Evolutionary conservation across 106 monocot species (phyloP), one percentile per base, ranked within the genome.

Genomic region (Iris macrosiphon): DNA sequence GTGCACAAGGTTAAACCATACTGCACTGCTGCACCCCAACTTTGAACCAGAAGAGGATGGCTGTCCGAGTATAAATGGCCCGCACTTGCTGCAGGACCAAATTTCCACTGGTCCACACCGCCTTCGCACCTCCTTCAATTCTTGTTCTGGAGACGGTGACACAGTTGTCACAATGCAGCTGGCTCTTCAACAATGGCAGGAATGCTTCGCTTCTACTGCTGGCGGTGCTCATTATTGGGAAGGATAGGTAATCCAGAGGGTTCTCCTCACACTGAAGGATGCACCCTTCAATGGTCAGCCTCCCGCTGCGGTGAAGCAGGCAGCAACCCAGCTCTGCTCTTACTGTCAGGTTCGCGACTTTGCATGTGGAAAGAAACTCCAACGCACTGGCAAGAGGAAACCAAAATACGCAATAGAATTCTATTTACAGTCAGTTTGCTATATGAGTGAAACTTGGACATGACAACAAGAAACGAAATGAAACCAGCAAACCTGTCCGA

Each of bases 21-120:
- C n/a, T n/a, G n/a, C 19, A 2, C 9, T 24, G 23, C 59, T 61
- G 53, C 30, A 52, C 79, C 16, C 66, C 83, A n/a, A 87, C 83
- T 56, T 91, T 80, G 59, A 98, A 91, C 98, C 98, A 98, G 70
- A 98, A 91, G 49, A 87, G 81, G 65, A 98, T 72, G 5, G 91
- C 59, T 16, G 68, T 63, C 1, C 77, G 74, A 1, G 87, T 72
- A 65, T 91, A 98, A 37, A 98, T 98, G 26, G 87, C 98, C 8
- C 98, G 68, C 12, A 98, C 98, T 27, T 70, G 86, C 60, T 85
- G 90, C 72, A 98, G 59, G 23, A 64, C 71, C 57, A 91, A 50
- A 35, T 67, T 78, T 15, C 98, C 98, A 31, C 66, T 78, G 2
- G 90, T 87, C 43, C 69, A 56, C 1, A 98, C 87, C 0, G 98